Evolutionary conservation across 805 yeast species (phyloP).

Genomic region (Cyberlindnera sargentensis): DNA sequence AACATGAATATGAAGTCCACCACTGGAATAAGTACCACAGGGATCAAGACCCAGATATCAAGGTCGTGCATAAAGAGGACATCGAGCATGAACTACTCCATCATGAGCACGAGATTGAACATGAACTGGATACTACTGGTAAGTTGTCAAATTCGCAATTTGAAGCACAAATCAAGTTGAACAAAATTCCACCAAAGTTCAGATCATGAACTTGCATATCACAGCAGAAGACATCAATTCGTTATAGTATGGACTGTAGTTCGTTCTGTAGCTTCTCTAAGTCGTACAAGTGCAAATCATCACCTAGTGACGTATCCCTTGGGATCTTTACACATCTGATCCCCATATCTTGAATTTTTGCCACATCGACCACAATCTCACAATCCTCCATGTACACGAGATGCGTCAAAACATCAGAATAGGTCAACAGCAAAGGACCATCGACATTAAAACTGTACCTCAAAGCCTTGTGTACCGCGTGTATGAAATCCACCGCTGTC

Average conservation of each 20-base stretch:
- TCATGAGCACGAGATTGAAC: slow-evolving; percentile 63
- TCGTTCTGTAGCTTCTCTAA: slow-evolving; percentile 28
- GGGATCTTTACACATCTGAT: slow-evolving; percentile 40
- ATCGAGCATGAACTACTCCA: slow-evolving; percentile 45
- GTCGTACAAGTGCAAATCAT: slow-evolving; percentile 30
- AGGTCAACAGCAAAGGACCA: slow-evolving; percentile 7
- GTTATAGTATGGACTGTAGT: not conserved
- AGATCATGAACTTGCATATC: slow-evolving; percentile 1
- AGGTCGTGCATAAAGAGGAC: slow-evolving; percentile 78
- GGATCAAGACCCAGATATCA: slow-evolving; percentile 76
- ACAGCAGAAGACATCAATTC: not conserved
- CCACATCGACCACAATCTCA: slow-evolving; percentile 43
- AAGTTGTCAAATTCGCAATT: slow-evolving; percentile 31
- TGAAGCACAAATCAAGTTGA: slow-evolving; percentile 29
- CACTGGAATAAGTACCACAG: slow-evolving; percentile 84
- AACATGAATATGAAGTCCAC: slow-evolving; percentile 87
- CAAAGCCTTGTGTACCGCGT: slow-evolving; percentile 49
- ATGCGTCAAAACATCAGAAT: slow-evolving; percentile 55
- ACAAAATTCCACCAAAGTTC: slow-evolving; percentile 34
- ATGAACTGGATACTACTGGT: slow-evolving; percentile 54
- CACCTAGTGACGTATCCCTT: slow-evolving; percentile 15
- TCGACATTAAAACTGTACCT: slow-evolving; percentile 35
- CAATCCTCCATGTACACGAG: slow-evolving; percentile 46
- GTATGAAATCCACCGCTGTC: slow-evolving; percentile 51
- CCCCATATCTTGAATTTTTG: slow-evolving; percentile 33